phyloP scores from a whole-genome alignment of 2,329 filamentous ascomycete species.

The Scedosporium boydii region DNA sequence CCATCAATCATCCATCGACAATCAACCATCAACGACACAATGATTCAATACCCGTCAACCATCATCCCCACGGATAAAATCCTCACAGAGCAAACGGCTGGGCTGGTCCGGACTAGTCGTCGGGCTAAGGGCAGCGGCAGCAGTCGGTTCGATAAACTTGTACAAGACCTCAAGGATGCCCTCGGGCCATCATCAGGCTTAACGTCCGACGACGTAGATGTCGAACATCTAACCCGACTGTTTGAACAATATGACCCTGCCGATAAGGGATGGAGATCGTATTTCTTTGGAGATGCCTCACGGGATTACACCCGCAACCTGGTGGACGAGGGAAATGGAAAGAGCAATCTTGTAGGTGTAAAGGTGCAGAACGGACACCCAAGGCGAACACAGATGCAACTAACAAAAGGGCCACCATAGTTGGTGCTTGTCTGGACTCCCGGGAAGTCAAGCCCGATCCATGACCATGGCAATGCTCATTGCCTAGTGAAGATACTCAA shows the following conservation, averaged over 20 bases:
- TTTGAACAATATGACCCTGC: constrained; percentile 68
- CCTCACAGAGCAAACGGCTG: not conserved
- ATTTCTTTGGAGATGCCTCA: constrained; percentile 61
- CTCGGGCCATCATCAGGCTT: constrained; percentile 76
- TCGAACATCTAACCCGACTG: constrained; percentile 56
- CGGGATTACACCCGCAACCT: constrained; percentile 78
- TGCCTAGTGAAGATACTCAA: constrained; percentile 87
- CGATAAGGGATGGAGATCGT: constrained; percentile 62
- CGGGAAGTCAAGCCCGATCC: constrained; percentile 72
- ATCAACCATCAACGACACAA: not conserved
- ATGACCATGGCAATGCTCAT: constrained; percentile 82
- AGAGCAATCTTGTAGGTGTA: constrained; percentile 57
- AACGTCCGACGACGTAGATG: constrained; percentile 72
- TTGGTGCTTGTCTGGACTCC: constrained; percentile 85
- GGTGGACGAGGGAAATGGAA: constrained; percentile 79
- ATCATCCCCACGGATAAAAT: constrained; percentile 2
- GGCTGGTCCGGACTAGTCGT: not conserved
- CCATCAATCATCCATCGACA: not conserved
- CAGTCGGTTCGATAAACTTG: constrained; percentile 55
- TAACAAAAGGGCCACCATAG: constrained; percentile 29
- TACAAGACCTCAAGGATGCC: constrained; percentile 60
- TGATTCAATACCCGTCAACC: constrained; percentile 3
- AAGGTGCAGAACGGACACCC: not conserved
- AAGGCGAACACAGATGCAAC: not conserved
- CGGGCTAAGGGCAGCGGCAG: not conserved